Percentiles rank a stretch among this genome's conserved stretches.
Conservation (phyloP, 1,284 basidiomycete species). For the Malassezia equina region DNA sequence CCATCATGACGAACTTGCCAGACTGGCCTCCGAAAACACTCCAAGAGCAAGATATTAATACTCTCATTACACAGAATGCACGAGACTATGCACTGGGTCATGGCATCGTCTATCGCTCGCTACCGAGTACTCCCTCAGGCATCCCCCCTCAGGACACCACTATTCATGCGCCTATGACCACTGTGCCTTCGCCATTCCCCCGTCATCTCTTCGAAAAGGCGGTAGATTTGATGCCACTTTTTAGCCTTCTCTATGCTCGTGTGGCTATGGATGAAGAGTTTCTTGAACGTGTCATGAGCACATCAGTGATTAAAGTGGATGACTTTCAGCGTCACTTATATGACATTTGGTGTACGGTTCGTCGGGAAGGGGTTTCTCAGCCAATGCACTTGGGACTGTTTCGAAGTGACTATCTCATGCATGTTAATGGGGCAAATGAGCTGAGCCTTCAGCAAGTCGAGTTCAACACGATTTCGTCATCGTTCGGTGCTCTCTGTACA, state of each 20-base stretch:
- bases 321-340: conserved; percentile 76
- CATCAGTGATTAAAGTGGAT: conserved; percentile 70
- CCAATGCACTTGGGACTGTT: conserved; percentile 81
- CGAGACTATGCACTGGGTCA: conserved; percentile 69
- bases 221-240: conserved; percentile 61
- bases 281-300: conserved; percentile 71
- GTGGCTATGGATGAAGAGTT: conserved; percentile 72
- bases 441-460: conserved; percentile 82
- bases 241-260: conserved; percentile 75
- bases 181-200: conserved; percentile 81
- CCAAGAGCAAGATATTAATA: background rate
- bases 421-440: conserved; percentile 49
- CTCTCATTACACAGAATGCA: background rate
- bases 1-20: conserved; percentile 6
- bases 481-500: conserved; percentile 75
- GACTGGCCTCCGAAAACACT: conserved; percentile 10
- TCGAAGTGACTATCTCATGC: conserved; percentile 88
- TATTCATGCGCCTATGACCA: conserved; percentile 77
- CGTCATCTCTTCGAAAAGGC: conserved; percentile 62
- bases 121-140: conserved; percentile 49
- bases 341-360: conserved; percentile 67
- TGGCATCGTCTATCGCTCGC: conserved; percentile 71
- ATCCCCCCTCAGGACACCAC: conserved; percentile 53
- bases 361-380: conserved; percentile 50
- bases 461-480: conserved; percentile 91